These are phyloP conservation scores for Mitragyna speciosa DNA, from an alignment of 257 asterid species.

Conservation along the genomic window DNA sequence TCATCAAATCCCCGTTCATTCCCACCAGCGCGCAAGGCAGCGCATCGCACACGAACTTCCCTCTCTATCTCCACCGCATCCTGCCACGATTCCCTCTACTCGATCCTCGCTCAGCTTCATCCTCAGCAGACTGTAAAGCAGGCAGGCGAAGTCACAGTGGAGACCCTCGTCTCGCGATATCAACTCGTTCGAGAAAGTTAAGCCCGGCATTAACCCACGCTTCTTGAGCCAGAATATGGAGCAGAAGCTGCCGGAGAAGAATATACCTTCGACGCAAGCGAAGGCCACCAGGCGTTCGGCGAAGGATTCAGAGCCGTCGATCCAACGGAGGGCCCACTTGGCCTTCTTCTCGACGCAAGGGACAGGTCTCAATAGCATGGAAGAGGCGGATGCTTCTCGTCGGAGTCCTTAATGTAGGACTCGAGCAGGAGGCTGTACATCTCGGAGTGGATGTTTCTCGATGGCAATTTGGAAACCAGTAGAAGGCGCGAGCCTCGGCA, in stretches of 20 bases:
- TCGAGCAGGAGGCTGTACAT: slow-evolving; percentile 85
- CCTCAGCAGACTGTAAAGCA: slow-evolving; percentile 65
- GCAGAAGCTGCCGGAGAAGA: slow-evolving; percentile 91
- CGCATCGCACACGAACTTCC: slow-evolving; percentile 82
- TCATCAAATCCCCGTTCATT: slow-evolving; percentile 76
- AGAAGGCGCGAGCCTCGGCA: slow-evolving; percentile 95
- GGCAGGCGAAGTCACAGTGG: slow-evolving; percentile 92
- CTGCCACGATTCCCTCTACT: slow-evolving; percentile 57
- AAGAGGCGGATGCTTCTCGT: slow-evolving; percentile 58
- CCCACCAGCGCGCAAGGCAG: slow-evolving; percentile 84
- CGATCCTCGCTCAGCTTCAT: slow-evolving; percentile 70
- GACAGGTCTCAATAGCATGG: slow-evolving; percentile 76
- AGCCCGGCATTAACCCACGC: slow-evolving; percentile 84
- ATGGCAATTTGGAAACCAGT: slow-evolving; percentile 93
- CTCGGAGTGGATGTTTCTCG: slow-evolving; percentile 94
- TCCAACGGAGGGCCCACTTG: slow-evolving; percentile 89
- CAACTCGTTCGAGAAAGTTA: slow-evolving; percentile 77
- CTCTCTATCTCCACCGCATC: slow-evolving; percentile 81
- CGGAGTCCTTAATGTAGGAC: slow-evolving; percentile 70
- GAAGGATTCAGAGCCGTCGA: slow-evolving; percentile 74
- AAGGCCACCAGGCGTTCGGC: slow-evolving; percentile 82
- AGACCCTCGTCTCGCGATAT: slow-evolving; percentile 88
- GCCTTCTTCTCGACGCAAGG: slow-evolving; percentile 88
- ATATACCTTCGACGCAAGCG: slow-evolving; percentile 90
- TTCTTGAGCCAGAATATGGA: slow-evolving; percentile 88